A percentile compares a stretch with the other conserved stretches of the same genome.
These are phyloP conservation scores for Carex cristatella DNA, from an alignment of 176 grass and related monocot species.

Conservation along the genomic window DNA sequence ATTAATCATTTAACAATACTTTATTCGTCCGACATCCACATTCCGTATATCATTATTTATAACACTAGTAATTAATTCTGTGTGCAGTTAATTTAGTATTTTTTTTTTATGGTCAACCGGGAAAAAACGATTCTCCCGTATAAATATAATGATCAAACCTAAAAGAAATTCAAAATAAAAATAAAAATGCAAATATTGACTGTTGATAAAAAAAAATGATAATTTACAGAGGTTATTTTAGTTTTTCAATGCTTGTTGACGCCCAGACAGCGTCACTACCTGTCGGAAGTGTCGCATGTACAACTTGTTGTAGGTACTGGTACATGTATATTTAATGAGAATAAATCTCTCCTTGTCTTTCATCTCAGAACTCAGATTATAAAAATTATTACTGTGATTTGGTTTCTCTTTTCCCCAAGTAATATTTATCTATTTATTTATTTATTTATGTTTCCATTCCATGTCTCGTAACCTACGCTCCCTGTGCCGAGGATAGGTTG, in stretches of 20 bases:
- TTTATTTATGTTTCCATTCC: neutral
- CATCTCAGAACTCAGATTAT: neutral
- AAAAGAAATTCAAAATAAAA: neutral
- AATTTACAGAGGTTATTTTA: neutral
- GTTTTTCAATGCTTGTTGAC: slow-evolving; percentile 14
- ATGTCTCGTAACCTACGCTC: neutral
- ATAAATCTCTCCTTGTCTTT: neutral
- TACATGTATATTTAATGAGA: slow-evolving; percentile 10
- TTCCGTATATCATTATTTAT: no score
- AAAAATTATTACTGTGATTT: slow-evolving; percentile 20
- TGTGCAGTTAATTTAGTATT: no score
- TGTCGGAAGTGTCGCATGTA: neutral
- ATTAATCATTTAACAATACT: no score
- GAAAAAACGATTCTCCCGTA: neutral
- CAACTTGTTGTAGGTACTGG: neutral
- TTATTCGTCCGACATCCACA: no score
- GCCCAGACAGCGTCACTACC: neutral
- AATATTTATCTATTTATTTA: neutral
- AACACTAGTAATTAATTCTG: no score
- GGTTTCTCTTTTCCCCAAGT: slow-evolving; percentile 19
- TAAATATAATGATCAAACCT: neutral
- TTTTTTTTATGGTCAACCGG: no score
- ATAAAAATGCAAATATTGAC: neutral
- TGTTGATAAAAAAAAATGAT: neutral
- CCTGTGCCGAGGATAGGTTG: neutral